Conservation (phyloP, 1,139 yeast genomes). For the Kodamaea alishanica region DNA sequence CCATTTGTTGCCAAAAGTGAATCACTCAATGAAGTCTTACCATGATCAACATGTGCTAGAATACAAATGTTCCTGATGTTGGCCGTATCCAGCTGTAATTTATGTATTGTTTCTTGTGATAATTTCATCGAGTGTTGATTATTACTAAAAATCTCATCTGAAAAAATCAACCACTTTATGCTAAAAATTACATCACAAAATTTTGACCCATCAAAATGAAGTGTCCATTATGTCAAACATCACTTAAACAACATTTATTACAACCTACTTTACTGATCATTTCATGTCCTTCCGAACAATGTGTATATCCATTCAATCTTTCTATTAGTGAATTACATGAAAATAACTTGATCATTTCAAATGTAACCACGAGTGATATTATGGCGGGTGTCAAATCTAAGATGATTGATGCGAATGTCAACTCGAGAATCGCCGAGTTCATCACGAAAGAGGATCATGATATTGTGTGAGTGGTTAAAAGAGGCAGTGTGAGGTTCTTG, state of each 20-base stretch:
- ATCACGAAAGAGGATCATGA: conserved; percentile 25
- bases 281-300: conserved; percentile 25
- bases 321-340: conserved; percentile 25
- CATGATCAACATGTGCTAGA: conserved; percentile 97
- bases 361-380: conserved; percentile 22
- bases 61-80: conserved; percentile 87
- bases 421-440: conserved; percentile 25
- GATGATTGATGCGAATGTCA: conserved; percentile 24
- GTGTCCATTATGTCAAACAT: conserved; percentile 29
- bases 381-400: conserved; percentile 24
- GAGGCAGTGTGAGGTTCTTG: too few relatives aligned
- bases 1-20: conserved; percentile 93
- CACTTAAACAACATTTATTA: conserved; percentile 23
- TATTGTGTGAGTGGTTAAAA: conserved; percentile 9
- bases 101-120: conserved; percentile 59
- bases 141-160: neutral
- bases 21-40: conserved; percentile 93
- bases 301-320: conserved; percentile 34
- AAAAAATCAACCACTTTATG: neutral
- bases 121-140: conserved; percentile 37
- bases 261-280: conserved; percentile 26
- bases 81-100: conserved; percentile 66
- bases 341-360: conserved; percentile 19
- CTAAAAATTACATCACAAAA: neutral
- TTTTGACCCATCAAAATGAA: conserved; percentile 12